These are phyloP conservation scores for Auricularia cornea DNA, from an alignment of 768 basidiomycete species.

Conservation along the genomic window DNA sequence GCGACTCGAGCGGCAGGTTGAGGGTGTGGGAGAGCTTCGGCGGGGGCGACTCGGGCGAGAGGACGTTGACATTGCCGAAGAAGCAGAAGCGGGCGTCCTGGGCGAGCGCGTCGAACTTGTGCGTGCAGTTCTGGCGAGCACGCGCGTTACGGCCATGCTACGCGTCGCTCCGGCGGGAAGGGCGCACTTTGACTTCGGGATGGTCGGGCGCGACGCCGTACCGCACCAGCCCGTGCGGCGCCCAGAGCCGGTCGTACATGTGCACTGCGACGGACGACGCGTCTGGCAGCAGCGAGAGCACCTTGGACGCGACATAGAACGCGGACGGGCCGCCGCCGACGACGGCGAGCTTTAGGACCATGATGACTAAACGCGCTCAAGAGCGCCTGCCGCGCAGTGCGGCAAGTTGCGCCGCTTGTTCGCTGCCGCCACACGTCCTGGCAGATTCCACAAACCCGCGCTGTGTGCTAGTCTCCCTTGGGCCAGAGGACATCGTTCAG, in stretches of 20 bases:
- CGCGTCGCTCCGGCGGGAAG: neutral
- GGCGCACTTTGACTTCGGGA: conserved; percentile 86
- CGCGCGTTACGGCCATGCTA: neutral
- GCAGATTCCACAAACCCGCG: too few relatives aligned
- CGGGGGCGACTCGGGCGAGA: conserved; percentile 13
- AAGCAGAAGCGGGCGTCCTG: conserved; percentile 75
- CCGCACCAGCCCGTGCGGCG: conserved; percentile 88
- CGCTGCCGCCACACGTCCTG: too few relatives aligned
- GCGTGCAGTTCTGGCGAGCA: conserved; percentile 73
- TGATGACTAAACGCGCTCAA: too few relatives aligned
- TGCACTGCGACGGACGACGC: conserved; percentile 51
- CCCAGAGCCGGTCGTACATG: conserved; percentile 87
- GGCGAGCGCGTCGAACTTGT: conserved; percentile 85
- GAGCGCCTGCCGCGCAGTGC: too few relatives aligned
- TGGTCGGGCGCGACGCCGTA: conserved; percentile 98
- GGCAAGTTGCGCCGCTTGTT: too few relatives aligned
- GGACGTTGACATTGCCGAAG: conserved; percentile 83
- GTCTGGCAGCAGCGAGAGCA: conserved; percentile 56
- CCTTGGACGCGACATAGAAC: conserved; percentile 84
- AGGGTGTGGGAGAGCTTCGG: conserved; percentile 45
- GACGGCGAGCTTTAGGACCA: conserved; percentile 66
- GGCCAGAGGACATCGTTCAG: too few relatives aligned
- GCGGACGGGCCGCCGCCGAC: conserved; percentile 95
- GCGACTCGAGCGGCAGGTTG: conserved; percentile 47
- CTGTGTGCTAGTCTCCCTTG: too few relatives aligned